phyloP scores from a whole-genome alignment of 2,329 filamentous ascomycete species.

The Septoria linicola region DNA sequence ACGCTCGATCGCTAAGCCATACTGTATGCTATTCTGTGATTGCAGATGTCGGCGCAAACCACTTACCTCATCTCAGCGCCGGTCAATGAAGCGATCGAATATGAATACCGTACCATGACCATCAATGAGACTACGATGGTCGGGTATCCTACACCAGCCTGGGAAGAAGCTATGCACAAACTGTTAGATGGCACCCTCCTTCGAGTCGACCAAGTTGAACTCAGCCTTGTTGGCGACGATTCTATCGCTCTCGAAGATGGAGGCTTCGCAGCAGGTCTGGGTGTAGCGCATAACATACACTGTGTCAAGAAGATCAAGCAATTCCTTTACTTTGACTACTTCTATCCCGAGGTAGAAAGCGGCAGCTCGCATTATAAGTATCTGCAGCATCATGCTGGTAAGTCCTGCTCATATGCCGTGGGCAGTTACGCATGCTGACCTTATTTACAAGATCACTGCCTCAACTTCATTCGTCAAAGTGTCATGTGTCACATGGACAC shows the following conservation, averaged over 20 bases:
- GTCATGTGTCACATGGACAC: conserved; percentile 22
- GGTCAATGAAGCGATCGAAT: conserved; percentile 13
- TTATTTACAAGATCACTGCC: conserved; percentile 13
- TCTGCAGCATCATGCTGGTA: conserved; percentile 17
- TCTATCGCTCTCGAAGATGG: conserved; percentile 15
- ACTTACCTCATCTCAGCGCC: conserved; percentile 3
- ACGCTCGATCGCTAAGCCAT: conserved; percentile 12
- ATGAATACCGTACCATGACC: conserved; percentile 17
- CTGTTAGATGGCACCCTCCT: conserved; percentile 18
- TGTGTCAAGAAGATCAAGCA: conserved; percentile 21
- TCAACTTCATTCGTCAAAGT: conserved; percentile 17
- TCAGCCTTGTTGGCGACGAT: conserved; percentile 5
- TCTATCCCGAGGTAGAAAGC: conserved; percentile 14
- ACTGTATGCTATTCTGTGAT: conserved; percentile 7
- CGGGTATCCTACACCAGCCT: conserved; percentile 15
- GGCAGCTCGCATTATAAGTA: conserved; percentile 11
- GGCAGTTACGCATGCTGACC: not conserved
- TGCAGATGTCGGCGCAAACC: not conserved
- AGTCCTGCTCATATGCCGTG: not conserved
- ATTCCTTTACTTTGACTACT: conserved; percentile 18
- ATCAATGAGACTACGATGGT: conserved; percentile 17
- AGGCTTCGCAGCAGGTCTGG: conserved; percentile 15
- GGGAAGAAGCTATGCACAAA: conserved; percentile 12
- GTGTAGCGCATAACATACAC: conserved; percentile 19
- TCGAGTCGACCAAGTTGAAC: conserved; percentile 14